A percentile compares a stretch with the other conserved stretches of the same genome.
Evolutionary conservation across 129 eudicot genomes (phyloP).

Genomic region (Flaveria linearis): DNA sequence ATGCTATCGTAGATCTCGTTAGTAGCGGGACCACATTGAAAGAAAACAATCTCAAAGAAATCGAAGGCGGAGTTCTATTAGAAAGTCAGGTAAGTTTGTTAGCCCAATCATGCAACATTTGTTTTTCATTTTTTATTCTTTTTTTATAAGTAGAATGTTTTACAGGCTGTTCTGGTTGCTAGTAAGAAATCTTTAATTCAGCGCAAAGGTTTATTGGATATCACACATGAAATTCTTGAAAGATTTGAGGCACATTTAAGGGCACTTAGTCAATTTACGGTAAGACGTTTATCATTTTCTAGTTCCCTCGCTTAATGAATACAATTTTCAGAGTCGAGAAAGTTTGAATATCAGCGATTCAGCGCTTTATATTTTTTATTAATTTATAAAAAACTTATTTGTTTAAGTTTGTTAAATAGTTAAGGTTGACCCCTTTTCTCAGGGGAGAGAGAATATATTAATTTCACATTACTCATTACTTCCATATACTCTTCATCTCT

Average conservation of each 20-base stretch:
- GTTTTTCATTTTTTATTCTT: not conserved
- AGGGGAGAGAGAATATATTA: not conserved
- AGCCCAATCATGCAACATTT: not conserved
- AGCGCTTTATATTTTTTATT: not conserved
- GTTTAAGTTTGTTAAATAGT: constrained; percentile 3
- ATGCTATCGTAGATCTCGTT: constrained; percentile 96
- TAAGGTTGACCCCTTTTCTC: not conserved
- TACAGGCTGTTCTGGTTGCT: constrained; percentile 93
- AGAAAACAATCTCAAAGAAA: constrained; percentile 94
- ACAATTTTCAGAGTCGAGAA: not conserved
- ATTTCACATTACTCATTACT: constrained; percentile 13
- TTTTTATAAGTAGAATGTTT: constrained; percentile 5
- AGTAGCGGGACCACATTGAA: constrained; percentile 94
- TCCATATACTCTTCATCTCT: constrained; percentile 14
- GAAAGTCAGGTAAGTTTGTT: constrained; percentile 79
- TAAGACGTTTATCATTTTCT: constrained; percentile 28
- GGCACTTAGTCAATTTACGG: constrained; percentile 85
- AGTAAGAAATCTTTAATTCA: constrained; percentile 80
- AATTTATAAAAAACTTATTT: not conserved
- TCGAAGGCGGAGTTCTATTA: constrained; percentile 81
- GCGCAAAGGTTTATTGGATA: constrained; percentile 74
- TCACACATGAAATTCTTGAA: constrained; percentile 83
- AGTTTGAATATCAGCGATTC: not conserved
- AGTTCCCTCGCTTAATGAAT: constrained; percentile 4
- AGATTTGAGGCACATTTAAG: constrained; percentile 96